Percentiles rank a stretch among this genome's conserved stretches.
Conservation (phyloP, 2,329 filamentous ascomycete species). For the Gliomastix tumulicola region DNA sequence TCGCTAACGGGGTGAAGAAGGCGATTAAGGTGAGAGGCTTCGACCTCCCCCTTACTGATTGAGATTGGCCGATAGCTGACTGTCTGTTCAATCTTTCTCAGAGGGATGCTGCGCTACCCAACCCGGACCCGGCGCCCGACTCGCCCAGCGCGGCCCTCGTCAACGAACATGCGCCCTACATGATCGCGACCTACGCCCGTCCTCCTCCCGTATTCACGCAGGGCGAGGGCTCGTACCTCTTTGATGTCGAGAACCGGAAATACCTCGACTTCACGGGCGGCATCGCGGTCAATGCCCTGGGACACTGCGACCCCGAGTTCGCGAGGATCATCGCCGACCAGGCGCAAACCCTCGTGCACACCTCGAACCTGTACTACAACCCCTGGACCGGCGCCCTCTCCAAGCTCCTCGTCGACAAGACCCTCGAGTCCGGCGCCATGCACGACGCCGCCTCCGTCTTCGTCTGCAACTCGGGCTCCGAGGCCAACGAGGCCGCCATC, state of each 20-base stretch:
- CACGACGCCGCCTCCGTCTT: conserved; percentile 74
- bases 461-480: conserved; percentile 91
- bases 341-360: conserved; percentile 76
- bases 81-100: too few relatives aligned
- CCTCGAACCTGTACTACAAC: conserved; percentile 96
- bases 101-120: conserved; percentile 33
- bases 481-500: conserved; percentile 96
- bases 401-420: conserved; percentile 76
- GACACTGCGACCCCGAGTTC: conserved; percentile 81
- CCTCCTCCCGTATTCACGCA: conserved; percentile 85
- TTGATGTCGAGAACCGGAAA: conserved; percentile 79
- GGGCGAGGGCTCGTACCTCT: conserved; percentile 81
- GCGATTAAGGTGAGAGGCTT: conserved; percentile 24
- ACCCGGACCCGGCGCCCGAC: conserved; percentile 65
- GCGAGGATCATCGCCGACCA: conserved; percentile 70
- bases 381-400: conserved; percentile 89
- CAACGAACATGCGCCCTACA: conserved; percentile 71
- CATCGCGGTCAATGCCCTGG: conserved; percentile 90
- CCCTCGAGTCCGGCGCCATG: conserved; percentile 73
- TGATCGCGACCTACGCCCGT: conserved; percentile 93
- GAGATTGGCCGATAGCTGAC: neutral
- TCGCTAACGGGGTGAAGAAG: conserved; percentile 22
- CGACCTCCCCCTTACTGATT: too few relatives aligned
- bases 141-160: conserved; percentile 71
- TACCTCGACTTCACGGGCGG: conserved; percentile 95